Conservation (phyloP, 2,329 filamentous ascomycete species). For the Helicocarpus griseus region DNA sequence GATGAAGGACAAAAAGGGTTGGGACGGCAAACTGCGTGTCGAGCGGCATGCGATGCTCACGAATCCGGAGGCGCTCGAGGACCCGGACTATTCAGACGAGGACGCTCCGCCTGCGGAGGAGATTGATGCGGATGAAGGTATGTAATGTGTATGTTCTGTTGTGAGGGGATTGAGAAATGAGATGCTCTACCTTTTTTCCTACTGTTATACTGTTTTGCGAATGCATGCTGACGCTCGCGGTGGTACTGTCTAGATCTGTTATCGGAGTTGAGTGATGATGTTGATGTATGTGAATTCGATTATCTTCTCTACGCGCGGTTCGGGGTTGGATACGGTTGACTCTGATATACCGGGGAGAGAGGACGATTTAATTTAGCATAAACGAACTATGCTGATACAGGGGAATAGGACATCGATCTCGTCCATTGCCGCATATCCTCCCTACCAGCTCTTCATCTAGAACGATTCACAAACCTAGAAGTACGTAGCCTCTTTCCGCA, state of each 20-base stretch:
- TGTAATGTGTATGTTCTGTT: slow-evolving; percentile 8
- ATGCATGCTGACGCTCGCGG: background rate
- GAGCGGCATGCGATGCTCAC: slow-evolving; percentile 58
- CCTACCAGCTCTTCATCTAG: slow-evolving; percentile 66
- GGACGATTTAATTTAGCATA: background rate
- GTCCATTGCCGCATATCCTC: slow-evolving; percentile 78
- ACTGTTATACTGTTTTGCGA: background rate
- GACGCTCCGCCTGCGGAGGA: slow-evolving; percentile 59
- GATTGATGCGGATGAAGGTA: slow-evolving; percentile 75
- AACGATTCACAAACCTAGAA: slow-evolving; percentile 66
- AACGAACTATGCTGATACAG: slow-evolving; percentile 18
- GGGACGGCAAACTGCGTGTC: slow-evolving; percentile 44
- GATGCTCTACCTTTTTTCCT: background rate
- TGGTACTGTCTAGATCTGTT: slow-evolving; percentile 41
- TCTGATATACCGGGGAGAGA: too few species aligned
- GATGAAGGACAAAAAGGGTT: slow-evolving; percentile 36
- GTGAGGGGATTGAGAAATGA: background rate
- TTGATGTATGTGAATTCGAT: slow-evolving; percentile 33
- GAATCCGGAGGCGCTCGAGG: slow-evolving; percentile 74
- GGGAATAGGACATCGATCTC: slow-evolving; percentile 65
- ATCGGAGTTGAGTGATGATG: slow-evolving; percentile 47
- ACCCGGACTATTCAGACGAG: slow-evolving; percentile 74
- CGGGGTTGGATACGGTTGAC: too few species aligned
- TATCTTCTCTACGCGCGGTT: too few species aligned
- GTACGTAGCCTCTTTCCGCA: slow-evolving; percentile 26